Base-by-base conservation (phyloP, 169 alveolate genomes). In the Perkinsus chesapeaki region DNA sequence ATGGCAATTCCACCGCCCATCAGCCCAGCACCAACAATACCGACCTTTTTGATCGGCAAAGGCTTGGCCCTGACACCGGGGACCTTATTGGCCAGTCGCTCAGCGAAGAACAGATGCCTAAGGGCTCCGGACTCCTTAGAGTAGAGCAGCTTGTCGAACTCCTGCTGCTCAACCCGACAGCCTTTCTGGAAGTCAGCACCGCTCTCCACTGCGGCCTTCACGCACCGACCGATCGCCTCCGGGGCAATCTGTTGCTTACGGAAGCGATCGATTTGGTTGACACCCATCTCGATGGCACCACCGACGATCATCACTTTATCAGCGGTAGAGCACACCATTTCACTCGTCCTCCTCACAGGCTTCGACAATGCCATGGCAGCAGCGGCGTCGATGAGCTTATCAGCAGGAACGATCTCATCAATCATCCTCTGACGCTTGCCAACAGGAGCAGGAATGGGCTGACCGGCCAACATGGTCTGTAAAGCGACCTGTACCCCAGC, bases 1-100 rank as follows among this genome's bases (percentile, higher is more conserved):
- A 94, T 94, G 39, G 95, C 95, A 39, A 94, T 94, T 20, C 95
- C 95, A 34, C 95, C 95, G 0, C 95, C 95, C 95, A 94, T 94
- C 91, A 94, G 93, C 20, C 95, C 95, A 0, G 95, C 95, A 3
- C 95, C 95, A 37, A 94, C 48, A 36, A 94, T 91, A 39, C 95
- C 95, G 39, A 93, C 94, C 93, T 94, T 94, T 73, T 92, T 94
- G 73, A 94, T 73, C 48, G 95, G 93, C 48, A 39, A 23, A 10
- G 95, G 95, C 94, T 94, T 92, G 91, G 93, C 95, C 31, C 92
- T 93, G 60, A 82, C 91, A 36, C 95, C 93, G 48, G 60, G 9
- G 37, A 91, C 93, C 31, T 91, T 91, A n/a, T 34, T 37, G 39
- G 93, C 93, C 39, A 38, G 16, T n/a, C 95, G 93, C 93, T 94